A percentile compares a stretch with the other conserved stretches of the same genome.
phyloP scores from a whole-genome alignment of 1,139 yeast genomes.

The Zygotorulaspora mrakii region DNA sequence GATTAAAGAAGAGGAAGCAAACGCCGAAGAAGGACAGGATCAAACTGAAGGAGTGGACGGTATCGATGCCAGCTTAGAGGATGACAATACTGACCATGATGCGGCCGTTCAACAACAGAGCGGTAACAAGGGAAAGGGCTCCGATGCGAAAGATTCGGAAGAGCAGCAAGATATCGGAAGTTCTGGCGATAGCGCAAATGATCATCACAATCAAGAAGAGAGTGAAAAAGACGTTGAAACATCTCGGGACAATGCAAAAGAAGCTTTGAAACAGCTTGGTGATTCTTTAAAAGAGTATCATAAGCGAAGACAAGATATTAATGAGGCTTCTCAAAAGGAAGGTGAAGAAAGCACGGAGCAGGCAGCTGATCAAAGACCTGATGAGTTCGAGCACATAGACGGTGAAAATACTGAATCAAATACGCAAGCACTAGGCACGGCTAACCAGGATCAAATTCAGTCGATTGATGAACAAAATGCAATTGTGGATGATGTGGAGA shows the following conservation, averaged over 20 bases:
- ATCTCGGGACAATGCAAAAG: slow-evolving; percentile 70
- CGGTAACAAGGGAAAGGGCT: slow-evolving; percentile 73
- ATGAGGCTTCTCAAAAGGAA: slow-evolving; percentile 51
- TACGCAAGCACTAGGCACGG: slow-evolving; percentile 92
- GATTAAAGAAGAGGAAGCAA: slow-evolving; percentile 35
- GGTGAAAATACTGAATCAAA: slow-evolving; percentile 73
- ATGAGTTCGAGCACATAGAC: slow-evolving; percentile 87
- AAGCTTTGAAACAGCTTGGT: slow-evolving; percentile 81
- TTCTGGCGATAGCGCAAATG: slow-evolving; percentile 57
- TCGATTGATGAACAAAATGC: slow-evolving; percentile 80
- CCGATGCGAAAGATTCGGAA: slow-evolving; percentile 61
- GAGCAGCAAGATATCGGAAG: slow-evolving; percentile 71
- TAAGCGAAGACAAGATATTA: slow-evolving; percentile 82
- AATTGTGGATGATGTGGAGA: slow-evolving; percentile 61
- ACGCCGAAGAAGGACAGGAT: slow-evolving; percentile 31
- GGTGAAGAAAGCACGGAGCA: slow-evolving; percentile 46
- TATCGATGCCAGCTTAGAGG: slow-evolving; percentile 49
- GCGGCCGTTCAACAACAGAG: slow-evolving; percentile 69
- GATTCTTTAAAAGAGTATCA: slow-evolving; percentile 89
- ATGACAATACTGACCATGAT: slow-evolving; percentile 54
- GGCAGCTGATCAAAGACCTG: slow-evolving; percentile 64
- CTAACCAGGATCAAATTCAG: slow-evolving; percentile 75
- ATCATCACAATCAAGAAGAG: slow-evolving; percentile 40
- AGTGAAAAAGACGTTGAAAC: slow-evolving; percentile 47
- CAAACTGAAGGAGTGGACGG: slow-evolving; percentile 40